Evolutionary conservation across 192 early-diverging fungal species (phyloP), one percentile per base, ranked within the genome.

Genomic region (Entomortierella parvispora): DNA sequence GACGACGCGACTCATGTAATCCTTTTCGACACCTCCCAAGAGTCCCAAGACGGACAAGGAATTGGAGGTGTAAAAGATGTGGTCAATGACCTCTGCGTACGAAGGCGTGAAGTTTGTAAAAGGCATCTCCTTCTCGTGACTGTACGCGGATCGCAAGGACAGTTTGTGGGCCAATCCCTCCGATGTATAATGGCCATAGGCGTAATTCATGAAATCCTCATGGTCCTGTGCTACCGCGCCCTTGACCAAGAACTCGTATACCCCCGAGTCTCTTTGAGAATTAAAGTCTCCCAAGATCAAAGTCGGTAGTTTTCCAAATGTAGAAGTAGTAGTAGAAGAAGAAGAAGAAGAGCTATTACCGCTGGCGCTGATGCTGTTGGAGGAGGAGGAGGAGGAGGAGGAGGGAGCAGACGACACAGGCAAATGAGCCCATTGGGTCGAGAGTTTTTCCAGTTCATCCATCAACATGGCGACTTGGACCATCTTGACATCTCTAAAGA

Each of bases 201-300:
- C 88, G 81, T 93, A 88, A 14, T 84, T 80, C 49, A 81, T 84
- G 76, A 98, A 91, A 70, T 99, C 97, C 40, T 83, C 70, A 80
- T 99, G 97, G 52, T 94, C 92, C 69, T 91, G 91, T 25, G 87
- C 75, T 52, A 97, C 82, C 0, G 80, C 79, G 23, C 95, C 95
- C 23, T 87, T 81, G 51, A 93, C 90, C 49, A 99, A 61, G 75
- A 93, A 97, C 78, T 97, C 95, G 70, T 93, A 95, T 5, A 99
- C 94, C 14, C 97, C 96, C 2, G 93, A 95, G 45, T 88, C 87
- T 2, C 94, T 92, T 9, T 88, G 83, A 31, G 95, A 96, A 81
- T 99, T 99, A 77, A 96, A 96, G 77, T 99, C 97, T 56, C 96
- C 97, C 68, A 92, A 92, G 20, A 98, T 82, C n/a, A 99, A 68